Conservation (phyloP, 2,329 filamentous ascomycete species). For the Stachybotrys chartarum region DNA sequence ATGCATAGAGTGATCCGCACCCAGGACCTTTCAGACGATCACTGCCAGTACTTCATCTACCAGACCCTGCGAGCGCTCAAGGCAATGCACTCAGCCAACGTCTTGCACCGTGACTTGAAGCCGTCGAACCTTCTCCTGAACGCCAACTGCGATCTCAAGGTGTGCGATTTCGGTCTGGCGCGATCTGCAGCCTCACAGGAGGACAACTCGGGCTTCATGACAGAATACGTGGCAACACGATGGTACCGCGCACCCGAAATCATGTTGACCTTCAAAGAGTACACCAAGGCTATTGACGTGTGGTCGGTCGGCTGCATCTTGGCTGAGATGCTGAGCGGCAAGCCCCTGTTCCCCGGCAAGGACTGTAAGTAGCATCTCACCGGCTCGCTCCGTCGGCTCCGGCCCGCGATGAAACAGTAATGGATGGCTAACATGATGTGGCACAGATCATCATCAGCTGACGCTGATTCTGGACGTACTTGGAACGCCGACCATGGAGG, state of each 20-base stretch:
- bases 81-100: slow-evolving; percentile 98
- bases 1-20: slow-evolving; percentile 99
- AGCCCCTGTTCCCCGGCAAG: slow-evolving; percentile 96
- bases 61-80: slow-evolving; percentile 96
- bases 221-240: slow-evolving; percentile 97
- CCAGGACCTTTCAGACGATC: slow-evolving; percentile 96
- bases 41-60: slow-evolving; percentile 99
- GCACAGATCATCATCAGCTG: slow-evolving; percentile 86
- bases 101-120: slow-evolving; percentile 94
- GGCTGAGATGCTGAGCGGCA: slow-evolving; percentile 97
- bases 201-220: slow-evolving; percentile 99
- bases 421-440: neutral
- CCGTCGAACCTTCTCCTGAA: slow-evolving; percentile 95
- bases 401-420: neutral
- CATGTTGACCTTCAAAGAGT: slow-evolving; percentile 99
- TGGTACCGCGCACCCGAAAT: slow-evolving; percentile 99
- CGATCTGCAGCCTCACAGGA: slow-evolving; percentile 94
- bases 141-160: slow-evolving; percentile 97
- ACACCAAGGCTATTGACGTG: slow-evolving; percentile 98
- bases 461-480: slow-evolving; percentile 96
- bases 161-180: slow-evolving; percentile 96
- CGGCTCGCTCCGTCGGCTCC: neutral
- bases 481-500: slow-evolving; percentile 97
- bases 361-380: slow-evolving; percentile 62
- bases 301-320: slow-evolving; percentile 99